Base-by-base conservation (phyloP, 352 stramenopile species). In the Phytophthora sansomeana region DNA sequence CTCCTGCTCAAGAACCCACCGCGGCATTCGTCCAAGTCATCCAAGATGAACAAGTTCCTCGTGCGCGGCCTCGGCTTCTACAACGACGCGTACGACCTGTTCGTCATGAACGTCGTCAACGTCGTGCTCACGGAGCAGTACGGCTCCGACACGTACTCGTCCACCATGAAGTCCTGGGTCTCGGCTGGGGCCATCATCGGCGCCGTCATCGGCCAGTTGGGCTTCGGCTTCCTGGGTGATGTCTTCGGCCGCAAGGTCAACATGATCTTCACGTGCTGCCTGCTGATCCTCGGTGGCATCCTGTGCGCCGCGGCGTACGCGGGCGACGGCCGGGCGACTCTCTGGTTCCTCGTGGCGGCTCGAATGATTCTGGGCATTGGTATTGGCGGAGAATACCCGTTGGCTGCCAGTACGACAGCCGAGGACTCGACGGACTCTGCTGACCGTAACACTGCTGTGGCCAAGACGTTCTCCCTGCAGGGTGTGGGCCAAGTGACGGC, bases 401-500 rank as follows among this genome's bases (percentile, higher is more conserved):
- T 90, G 1, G 80, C 79, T 0, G 81, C 83, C 3, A 70, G 64
- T 9, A 72, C 83, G 0, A 82, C 81, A 0, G 79, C 83, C 1
- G 83, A 92, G 43, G 81, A 92, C 43, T 69, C 80, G n/a, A 83
- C 71, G 0, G 69, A 60, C 33, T 73, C 80, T 5, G 33, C 71
- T 0, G 69, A 85, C 30, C 71, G 84, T 16, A 92, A 91, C 59
- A 43, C 59, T 8, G 58, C 67, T 5, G 84, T 92, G 11, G 80
- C 81, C 14, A 56, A 76, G 10, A 87, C 74, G 2, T 92, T 92
- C 52, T 91, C 80, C 16, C 62, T 92, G 14, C 84, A 92, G 46
- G 77, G 84, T 13, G 72, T 89, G 5, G 81, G 84, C 6, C 77
- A 69, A 6, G 46, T 92, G 9, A 81, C 69, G 5, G 81, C 83